Conservation (phyloP, 2,329 filamentous ascomycete species). For the Xylaria sp. region DNA sequence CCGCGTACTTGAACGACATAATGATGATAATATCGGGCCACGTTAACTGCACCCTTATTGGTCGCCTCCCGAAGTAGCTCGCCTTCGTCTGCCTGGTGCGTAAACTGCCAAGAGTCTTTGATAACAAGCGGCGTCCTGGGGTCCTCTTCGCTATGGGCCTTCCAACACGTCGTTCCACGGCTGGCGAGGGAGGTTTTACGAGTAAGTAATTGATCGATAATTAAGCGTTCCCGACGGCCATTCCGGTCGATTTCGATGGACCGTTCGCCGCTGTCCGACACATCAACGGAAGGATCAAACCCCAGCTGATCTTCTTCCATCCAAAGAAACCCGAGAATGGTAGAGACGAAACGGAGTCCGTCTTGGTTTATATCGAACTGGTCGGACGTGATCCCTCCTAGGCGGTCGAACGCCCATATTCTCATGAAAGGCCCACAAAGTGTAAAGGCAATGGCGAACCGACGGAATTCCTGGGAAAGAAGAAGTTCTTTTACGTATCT, state of each 20-base stretch:
- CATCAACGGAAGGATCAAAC: constrained; percentile 48
- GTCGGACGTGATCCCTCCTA: constrained; percentile 48
- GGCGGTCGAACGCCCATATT: constrained; percentile 49
- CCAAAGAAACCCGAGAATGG: constrained; percentile 46
- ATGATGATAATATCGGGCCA: constrained; percentile 47
- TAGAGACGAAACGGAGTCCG: constrained; percentile 42
- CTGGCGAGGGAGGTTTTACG: constrained; percentile 39
- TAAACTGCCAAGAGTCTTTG: constrained; percentile 49
- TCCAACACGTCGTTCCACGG: constrained; percentile 49
- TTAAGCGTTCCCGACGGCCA: constrained; percentile 41
- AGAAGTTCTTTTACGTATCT: constrained; percentile 49
- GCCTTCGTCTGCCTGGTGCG: constrained; percentile 45
- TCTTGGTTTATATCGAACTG: constrained; percentile 50
- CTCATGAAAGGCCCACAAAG: constrained; percentile 49
- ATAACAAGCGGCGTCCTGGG: constrained; percentile 42
- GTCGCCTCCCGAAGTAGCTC: constrained; percentile 42
- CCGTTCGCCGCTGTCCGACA: constrained; percentile 33
- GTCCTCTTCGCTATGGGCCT: constrained; percentile 43
- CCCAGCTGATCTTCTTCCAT: constrained; percentile 46
- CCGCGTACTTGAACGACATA: too few species aligned
- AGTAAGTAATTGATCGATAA: constrained; percentile 43
- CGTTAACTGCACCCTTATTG: constrained; percentile 40
- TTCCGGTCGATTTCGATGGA: constrained; percentile 46
- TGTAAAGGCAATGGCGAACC: constrained; percentile 53
- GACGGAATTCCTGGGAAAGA: constrained; percentile 42